Conservation (phyloP, 108 stramenopile species). For the Pseudonitzschia delicatissima region DNA sequence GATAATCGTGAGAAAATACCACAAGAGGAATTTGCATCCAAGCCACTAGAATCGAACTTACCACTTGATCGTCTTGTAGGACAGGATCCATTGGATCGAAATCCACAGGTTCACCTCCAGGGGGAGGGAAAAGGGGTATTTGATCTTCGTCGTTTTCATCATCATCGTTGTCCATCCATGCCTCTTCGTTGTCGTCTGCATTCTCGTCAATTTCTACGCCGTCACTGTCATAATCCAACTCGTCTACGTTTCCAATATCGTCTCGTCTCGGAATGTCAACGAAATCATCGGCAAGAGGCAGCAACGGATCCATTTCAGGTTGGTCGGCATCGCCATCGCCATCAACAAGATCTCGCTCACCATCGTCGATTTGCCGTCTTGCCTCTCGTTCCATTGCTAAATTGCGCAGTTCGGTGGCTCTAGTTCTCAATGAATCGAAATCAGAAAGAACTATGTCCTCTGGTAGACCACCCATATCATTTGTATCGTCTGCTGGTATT, state of each 20-base stretch:
- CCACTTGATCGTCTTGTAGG: conserved; percentile 63
- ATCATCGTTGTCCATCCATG: neutral
- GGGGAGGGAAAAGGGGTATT: conserved; percentile 17
- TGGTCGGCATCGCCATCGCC: neutral
- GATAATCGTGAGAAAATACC: neutral
- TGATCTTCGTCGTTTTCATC: conserved; percentile 1
- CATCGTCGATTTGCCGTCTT: conserved; percentile 2
- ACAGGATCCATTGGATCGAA: conserved; percentile 68
- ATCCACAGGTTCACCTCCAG: neutral
- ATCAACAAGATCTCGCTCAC: neutral
- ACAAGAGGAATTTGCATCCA: neutral
- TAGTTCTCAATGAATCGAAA: neutral
- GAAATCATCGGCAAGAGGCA: neutral
- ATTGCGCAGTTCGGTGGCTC: neutral
- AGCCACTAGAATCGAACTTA: conserved; percentile 21
- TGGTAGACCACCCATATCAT: neutral
- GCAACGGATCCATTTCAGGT: neutral
- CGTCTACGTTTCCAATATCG: neutral
- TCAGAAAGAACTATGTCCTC: neutral
- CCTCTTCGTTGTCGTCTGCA: neutral
- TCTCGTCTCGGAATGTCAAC: neutral
- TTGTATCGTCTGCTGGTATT: neutral
- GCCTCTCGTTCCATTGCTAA: conserved; percentile 3
- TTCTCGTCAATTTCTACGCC: neutral
- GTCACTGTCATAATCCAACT: neutral